These are phyloP conservation scores for Trametes polyzona DNA, from an alignment of 1,284 basidiomycete species.

Conservation along the genomic window DNA sequence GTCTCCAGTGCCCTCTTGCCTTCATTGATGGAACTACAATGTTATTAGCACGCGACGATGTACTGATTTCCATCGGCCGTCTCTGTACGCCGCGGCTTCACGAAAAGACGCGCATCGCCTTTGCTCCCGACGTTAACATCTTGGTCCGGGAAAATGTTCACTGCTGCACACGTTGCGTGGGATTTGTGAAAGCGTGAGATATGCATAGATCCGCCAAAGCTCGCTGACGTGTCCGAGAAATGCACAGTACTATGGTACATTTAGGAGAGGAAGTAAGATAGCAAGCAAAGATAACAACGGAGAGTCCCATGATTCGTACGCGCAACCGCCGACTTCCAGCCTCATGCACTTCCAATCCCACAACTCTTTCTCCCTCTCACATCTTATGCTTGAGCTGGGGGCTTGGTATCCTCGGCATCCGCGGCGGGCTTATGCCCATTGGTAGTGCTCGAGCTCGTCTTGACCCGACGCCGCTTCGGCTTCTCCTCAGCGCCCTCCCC, in stretches of 20 bases:
- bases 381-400: no score
- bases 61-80: no score
- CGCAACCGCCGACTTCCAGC: no score
- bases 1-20: not conserved
- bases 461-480: conserved; percentile 20
- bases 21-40: not conserved
- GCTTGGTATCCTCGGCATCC: not conserved
- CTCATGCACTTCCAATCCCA: no score
- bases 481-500: conserved; percentile 3
- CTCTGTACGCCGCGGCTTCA: no score
- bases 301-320: no score
- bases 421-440: conserved; percentile 2
- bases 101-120: no score
- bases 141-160: no score
- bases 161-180: no score
- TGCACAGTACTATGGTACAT: not conserved
- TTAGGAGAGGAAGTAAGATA: not conserved
- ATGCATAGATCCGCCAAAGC: not conserved
- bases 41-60: not conserved
- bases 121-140: no score
- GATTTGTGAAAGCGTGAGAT: not conserved
- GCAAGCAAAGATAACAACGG: no score
- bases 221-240: not conserved
- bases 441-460: conserved; percentile 2
- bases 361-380: no score